Percentiles rank a stretch among this genome's conserved stretches.
Conservation (phyloP, 1,139 yeast genomes). For the Blastobotrys illinoisensis region DNA sequence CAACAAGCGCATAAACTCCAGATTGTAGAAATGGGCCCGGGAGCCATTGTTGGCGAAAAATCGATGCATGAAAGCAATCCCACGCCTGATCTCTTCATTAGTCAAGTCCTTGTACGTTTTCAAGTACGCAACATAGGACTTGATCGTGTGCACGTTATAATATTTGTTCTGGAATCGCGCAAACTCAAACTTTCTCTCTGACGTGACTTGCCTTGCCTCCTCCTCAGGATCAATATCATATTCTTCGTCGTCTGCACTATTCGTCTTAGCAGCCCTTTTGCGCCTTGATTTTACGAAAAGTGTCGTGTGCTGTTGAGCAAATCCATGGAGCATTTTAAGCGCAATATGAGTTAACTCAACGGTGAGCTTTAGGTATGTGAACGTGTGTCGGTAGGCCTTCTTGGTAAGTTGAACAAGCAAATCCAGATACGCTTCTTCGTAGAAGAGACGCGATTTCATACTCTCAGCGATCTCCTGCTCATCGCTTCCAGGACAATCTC, state of each 20-base stretch:
- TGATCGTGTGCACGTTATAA: conserved; percentile 38
- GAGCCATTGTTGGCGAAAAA: conserved; percentile 61
- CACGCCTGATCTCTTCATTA: conserved; percentile 45
- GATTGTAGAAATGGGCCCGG: conserved; percentile 54
- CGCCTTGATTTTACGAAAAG: conserved; percentile 50
- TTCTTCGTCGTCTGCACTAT: conserved; percentile 41
- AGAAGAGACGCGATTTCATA: conserved; percentile 52
- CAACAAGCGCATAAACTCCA: conserved; percentile 65
- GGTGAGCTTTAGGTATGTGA: conserved; percentile 54
- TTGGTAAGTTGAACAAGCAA: conserved; percentile 57
- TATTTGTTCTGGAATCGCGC: conserved; percentile 36
- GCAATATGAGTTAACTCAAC: conserved; percentile 64
- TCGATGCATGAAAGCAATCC: conserved; percentile 63
- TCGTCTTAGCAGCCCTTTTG: conserved; percentile 16
- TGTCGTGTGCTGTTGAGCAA: conserved; percentile 56
- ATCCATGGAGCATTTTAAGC: conserved; percentile 62
- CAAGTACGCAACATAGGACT: conserved; percentile 49
- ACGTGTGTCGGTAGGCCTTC: conserved; percentile 60
- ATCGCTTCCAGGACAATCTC: conserved; percentile 35
- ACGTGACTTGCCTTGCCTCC: conserved; percentile 35
- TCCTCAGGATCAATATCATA: conserved; percentile 38
- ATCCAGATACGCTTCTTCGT: conserved; percentile 58
- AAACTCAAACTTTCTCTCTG: conserved; percentile 51
- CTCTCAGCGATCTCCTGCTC: conserved; percentile 46
- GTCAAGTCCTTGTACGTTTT: conserved; percentile 57